Evolutionary conservation across 768 basidiomycete species (phyloP).

Genomic region (Naganishia kalamii): DNA sequence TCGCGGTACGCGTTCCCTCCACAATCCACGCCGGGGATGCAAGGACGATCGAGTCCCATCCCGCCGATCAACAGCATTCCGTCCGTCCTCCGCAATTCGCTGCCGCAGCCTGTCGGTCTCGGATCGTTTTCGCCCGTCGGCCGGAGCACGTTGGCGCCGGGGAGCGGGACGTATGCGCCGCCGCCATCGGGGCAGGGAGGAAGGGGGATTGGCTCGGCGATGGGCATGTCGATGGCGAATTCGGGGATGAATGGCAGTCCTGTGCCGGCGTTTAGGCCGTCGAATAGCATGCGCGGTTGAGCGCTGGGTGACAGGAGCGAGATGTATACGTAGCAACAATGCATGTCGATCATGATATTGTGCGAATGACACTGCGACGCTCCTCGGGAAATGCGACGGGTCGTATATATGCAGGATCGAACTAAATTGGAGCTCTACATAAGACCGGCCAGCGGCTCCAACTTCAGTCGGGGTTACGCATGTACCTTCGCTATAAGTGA

Average conservation of each 20-base stretch:
- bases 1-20: slow-evolving; percentile 4
- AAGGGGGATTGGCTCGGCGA: slow-evolving; percentile 10
- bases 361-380: too few species aligned
- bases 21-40: background rate
- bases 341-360: too few species aligned
- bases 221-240: slow-evolving; percentile 8
- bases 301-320: background rate
- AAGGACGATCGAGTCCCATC: slow-evolving; percentile 4
- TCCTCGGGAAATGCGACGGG: too few species aligned
- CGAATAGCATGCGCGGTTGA: slow-evolving; percentile 7
- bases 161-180: background rate
- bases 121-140: slow-evolving; percentile 10
- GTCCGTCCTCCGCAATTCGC: slow-evolving; percentile 2
- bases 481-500: too few species aligned
- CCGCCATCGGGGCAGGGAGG: background rate
- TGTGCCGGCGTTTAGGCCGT: background rate
- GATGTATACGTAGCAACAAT: background rate
- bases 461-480: too few species aligned
- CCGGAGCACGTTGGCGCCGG: slow-evolving; percentile 5
- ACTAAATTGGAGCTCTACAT: too few species aligned
- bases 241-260: background rate
- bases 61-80: slow-evolving; percentile 8
- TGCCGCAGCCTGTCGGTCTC: background rate
- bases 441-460: too few species aligned
- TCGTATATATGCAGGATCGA: background rate